These are phyloP conservation scores for Rhododendron vialii DNA, from an alignment of 148 eudicot species.

Conservation along the genomic window DNA sequence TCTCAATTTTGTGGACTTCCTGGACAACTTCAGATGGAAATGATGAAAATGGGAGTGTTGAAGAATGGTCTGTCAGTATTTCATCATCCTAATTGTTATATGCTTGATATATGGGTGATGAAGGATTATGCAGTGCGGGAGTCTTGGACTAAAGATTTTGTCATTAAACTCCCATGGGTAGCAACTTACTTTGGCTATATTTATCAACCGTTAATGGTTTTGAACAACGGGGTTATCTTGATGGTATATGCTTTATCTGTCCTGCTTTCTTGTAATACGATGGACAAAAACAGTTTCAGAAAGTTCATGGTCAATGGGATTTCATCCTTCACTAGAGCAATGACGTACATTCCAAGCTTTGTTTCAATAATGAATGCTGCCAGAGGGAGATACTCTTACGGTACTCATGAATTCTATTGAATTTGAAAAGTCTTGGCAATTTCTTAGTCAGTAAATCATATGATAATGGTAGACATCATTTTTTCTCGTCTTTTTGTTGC, in stretches of 20 bases:
- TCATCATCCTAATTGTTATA: slow-evolving; percentile 17
- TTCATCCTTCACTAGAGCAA: slow-evolving; percentile 14
- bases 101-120: slow-evolving; percentile 39
- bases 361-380: slow-evolving; percentile 23
- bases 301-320: not conserved
- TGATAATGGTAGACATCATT: too few species aligned
- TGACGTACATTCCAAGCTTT: slow-evolving; percentile 30
- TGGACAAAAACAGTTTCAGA: not conserved
- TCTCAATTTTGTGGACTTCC: slow-evolving; percentile 13
- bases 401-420: not conserved
- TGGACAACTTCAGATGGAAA: not conserved
- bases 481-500: too few species aligned
- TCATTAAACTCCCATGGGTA: slow-evolving; percentile 25
- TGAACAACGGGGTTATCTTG: slow-evolving; percentile 16
- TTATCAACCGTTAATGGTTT: slow-evolving; percentile 9
- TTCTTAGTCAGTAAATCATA: not conserved
- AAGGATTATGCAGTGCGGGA: slow-evolving; percentile 21
- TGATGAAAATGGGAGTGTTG: slow-evolving; percentile 34
- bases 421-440: not conserved
- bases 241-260: slow-evolving; percentile 19
- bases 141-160: slow-evolving; percentile 32
- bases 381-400: not conserved
- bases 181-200: not conserved
- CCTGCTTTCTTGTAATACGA: slow-evolving; percentile 21
- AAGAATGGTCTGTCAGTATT: slow-evolving; percentile 23